Evolutionary conservation across 495 filamentous ascomycete species (phyloP), one percentile per base, ranked within the genome.

Genomic region (Sordaria brevicollis): DNA sequence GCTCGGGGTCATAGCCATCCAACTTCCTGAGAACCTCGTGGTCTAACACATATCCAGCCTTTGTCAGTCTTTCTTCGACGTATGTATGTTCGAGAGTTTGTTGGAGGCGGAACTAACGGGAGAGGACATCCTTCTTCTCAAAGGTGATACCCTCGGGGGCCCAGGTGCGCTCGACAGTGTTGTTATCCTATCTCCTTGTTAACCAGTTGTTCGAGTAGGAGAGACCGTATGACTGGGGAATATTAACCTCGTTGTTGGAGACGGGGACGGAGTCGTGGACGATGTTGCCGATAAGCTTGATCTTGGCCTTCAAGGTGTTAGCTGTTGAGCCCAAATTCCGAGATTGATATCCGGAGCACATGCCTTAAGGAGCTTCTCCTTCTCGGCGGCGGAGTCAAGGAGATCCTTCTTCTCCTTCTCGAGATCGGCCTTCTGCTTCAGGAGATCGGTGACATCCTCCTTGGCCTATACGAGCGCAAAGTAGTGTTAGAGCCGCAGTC

Each of bases 201-300:
- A 76, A 74, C 10, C 66, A 13, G 10, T 31, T 17, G 19, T 17
- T 38, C 8, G 21, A 15, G 6, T 5, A 29, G 15, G 11, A 62
- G 49, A 31, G 11, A 31, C 33, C 6, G 49, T 17, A 4, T 31
- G 7, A 29, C 25, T 8, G 25, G 49, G 49, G 0, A 62, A 54
- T 76, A 89, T 90, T 84, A 33, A 76, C 74, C 74, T 99, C 95
- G 76, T 93, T 92, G 76, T 95, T 86, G 81, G 89, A 93, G 66
- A 97, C 79, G n/a, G 94, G 95, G 13, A 98, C 95, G 2, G 89
- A 90, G 29, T 93, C 89, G 81, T 98, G 94, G 31, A 99, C 94
- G 77, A 95, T 88, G 78, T 99, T 99, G 57, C 95, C 95, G 74
- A 99, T 90, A 0, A 87, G 89, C 76, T 90, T 92, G 73, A 94